Evolutionary conservation across 345 rosid species (phyloP).

Genomic region (Leavenworthia alabamica): DNA sequence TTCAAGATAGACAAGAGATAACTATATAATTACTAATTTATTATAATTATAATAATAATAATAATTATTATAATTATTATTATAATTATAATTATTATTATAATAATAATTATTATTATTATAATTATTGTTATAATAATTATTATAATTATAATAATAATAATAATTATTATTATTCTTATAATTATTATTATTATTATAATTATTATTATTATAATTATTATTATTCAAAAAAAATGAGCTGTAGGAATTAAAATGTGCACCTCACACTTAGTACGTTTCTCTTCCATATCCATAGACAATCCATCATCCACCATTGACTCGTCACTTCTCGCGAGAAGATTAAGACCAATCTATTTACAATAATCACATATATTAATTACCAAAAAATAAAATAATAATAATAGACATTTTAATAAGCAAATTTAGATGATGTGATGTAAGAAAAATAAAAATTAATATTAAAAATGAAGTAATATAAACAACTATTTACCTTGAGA

Average conservation of each 20-base stretch:
- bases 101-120: too few species aligned
- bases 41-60: too few species aligned
- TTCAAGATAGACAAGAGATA: neutral
- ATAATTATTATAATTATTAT: too few species aligned
- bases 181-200: too few species aligned
- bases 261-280: conserved; percentile 61
- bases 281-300: conserved; percentile 60
- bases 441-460: neutral
- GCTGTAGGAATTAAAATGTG: neutral
- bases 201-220: too few species aligned
- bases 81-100: too few species aligned
- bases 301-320: conserved; percentile 78
- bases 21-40: too few species aligned
- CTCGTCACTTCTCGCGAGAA: conserved; percentile 79
- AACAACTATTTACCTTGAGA: conserved; percentile 58
- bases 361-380: too few species aligned
- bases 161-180: too few species aligned
- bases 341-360: conserved; percentile 71
- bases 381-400: too few species aligned
- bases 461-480: neutral
- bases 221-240: neutral
- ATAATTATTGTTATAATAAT: too few species aligned
- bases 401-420: neutral
- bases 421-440: neutral
- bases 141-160: too few species aligned